Evolutionary conservation across 306 rosid genomes (phyloP).

Genomic region (Ormosia semicastrata): DNA sequence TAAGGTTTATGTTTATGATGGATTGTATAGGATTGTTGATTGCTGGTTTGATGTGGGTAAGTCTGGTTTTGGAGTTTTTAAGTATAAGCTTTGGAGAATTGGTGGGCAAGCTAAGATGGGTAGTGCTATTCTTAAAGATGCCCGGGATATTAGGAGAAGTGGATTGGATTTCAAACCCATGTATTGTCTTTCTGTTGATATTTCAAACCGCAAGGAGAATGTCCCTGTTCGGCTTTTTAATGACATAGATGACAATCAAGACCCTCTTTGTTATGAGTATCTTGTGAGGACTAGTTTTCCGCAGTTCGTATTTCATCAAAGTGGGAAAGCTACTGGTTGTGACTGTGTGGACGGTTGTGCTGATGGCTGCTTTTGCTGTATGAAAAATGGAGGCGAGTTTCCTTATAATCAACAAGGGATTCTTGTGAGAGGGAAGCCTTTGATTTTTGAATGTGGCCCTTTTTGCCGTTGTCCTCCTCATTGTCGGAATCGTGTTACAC

Average conservation of each 20-base stretch:
- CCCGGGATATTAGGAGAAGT: slow-evolving; percentile 44
- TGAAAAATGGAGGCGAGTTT: slow-evolving; percentile 79
- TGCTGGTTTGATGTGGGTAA: slow-evolving; percentile 91
- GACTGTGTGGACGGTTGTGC: slow-evolving; percentile 56
- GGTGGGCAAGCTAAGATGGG: slow-evolving; percentile 92
- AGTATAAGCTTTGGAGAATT: slow-evolving; percentile 71
- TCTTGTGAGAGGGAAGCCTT: slow-evolving; percentile 83
- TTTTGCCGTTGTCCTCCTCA: slow-evolving; percentile 77
- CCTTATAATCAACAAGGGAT: slow-evolving; percentile 68
- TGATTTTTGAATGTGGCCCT: slow-evolving; percentile 93
- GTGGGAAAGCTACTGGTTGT: slow-evolving; percentile 71
- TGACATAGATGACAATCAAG: slow-evolving; percentile 69
- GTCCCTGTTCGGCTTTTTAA: slow-evolving; percentile 66
- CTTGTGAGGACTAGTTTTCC: slow-evolving; percentile 65
- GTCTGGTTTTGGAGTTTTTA: slow-evolving; percentile 96
- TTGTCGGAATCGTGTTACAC: slow-evolving; percentile 79
- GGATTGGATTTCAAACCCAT: slow-evolving; percentile 41
- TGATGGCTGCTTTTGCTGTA: slow-evolving; percentile 68
- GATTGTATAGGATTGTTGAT: slow-evolving; percentile 66
- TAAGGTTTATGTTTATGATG: slow-evolving; percentile 93
- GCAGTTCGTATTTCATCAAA: slow-evolving; percentile 68
- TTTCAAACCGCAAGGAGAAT: slow-evolving; percentile 62
- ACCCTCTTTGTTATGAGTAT: slow-evolving; percentile 72
- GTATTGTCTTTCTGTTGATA: slow-evolving; percentile 67
- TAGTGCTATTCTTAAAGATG: slow-evolving; percentile 59